phyloP scores from a whole-genome alignment of 2,329 filamentous ascomycete genomes.

The Bretziella fagacearum region DNA sequence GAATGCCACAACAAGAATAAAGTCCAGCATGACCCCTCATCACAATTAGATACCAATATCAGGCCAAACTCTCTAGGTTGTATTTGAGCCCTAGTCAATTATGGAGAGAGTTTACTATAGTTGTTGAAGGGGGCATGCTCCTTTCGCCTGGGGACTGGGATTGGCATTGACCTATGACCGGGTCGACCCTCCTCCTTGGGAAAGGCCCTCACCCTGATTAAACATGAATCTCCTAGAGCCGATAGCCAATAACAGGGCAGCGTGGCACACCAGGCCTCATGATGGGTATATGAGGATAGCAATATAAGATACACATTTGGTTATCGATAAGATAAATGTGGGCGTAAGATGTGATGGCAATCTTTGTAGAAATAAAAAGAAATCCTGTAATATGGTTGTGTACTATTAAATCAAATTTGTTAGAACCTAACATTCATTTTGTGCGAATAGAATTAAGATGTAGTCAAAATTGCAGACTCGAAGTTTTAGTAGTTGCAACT shows the following conservation, averaged over 20 bases:
- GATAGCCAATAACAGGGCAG: slow-evolving; percentile 3
- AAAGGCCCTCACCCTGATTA: not conserved
- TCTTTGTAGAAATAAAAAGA: no score
- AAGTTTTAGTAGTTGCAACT: no score
- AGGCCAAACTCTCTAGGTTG: not conserved
- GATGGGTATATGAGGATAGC: not conserved
- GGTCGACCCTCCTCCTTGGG: slow-evolving; percentile 5
- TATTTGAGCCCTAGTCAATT: slow-evolving; percentile 1
- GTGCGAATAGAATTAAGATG: no score
- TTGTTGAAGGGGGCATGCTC: not conserved
- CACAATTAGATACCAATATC: no score
- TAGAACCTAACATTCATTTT: no score
- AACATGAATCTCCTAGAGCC: not conserved
- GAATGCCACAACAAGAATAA: not conserved
- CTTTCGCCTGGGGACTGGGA: not conserved
- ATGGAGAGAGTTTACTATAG: not conserved
- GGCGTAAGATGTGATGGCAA: no score
- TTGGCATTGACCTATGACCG: not conserved
- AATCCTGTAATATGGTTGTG: no score
- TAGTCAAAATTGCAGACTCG: no score
- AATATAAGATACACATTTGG: no score
- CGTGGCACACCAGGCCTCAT: not conserved
- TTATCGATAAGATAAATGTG: no score
- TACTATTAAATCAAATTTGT: no score
- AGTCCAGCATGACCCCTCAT: no score